Base-by-base conservation (phyloP, 768 basidiomycete genomes). In the Serendipita indica region DNA sequence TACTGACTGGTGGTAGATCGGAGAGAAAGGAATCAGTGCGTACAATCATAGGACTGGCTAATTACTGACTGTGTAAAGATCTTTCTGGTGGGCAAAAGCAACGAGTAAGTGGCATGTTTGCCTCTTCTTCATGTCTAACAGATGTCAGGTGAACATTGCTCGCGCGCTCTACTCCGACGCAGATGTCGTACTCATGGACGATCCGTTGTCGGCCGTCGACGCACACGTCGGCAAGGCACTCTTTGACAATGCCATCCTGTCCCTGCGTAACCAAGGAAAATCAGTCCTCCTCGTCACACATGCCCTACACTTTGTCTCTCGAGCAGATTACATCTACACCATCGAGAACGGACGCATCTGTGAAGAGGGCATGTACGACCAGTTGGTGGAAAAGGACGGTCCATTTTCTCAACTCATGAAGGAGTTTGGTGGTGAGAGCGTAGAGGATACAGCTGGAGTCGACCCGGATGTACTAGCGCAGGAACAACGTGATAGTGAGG, bases 181-280 rank as follows among this genome's bases (percentile, higher is more conserved):
- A 2, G 81, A 84, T 58, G 68, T 83, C 18, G 69, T 82, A 12
- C 71, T 83, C 22, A 72, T 84, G 54, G 82, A 84, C 64, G 82
- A 83, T 65, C 81, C 81, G 0, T 72, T 83, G 4, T 82, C 80
- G 57, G 82, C 82, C 13, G 81, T 86, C 56, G 84, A 86, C 64
- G 83, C 84, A 1, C 84, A 88, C 63, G 85, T 88, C 54, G 84
- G 83, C 1, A 79, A 79, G 64, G 72, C 79, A 6, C 72, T 88
- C 1, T 86, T 88, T 67, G 72, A 79, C 41, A 75, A 79, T 58
- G 83, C 81, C n/a, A 81, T 86, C 64, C 62, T 80, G 7, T 72
- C 72, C 12, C 73, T 79, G 1, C 70, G 73, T 20, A 65, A 64
- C 33, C 66, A 64, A 61, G 77, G 78, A 33, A 75, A 78, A 67